Evolutionary conservation across 257 asterid species (phyloP).

Genomic region (Solanum gandarillasii): DNA sequence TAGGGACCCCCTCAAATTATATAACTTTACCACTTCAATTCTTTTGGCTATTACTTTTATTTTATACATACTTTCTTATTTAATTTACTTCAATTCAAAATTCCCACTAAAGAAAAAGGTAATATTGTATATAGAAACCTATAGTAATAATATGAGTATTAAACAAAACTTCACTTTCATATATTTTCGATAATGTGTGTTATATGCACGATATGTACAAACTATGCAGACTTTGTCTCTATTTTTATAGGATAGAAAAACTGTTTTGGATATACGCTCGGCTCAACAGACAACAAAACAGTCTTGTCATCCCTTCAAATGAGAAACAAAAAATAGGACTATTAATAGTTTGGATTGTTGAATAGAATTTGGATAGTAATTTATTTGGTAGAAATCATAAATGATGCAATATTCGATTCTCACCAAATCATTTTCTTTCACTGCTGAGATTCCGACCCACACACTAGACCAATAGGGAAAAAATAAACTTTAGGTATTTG

Average conservation of each 20-base stretch:
- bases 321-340: background rate
- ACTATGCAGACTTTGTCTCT: background rate
- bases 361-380: background rate
- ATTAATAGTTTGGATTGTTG: background rate
- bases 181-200: background rate
- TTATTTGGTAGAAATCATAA: background rate
- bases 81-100: background rate
- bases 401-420: background rate
- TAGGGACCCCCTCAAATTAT: background rate
- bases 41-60: background rate
- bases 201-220: background rate
- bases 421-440: background rate
- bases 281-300: background rate
- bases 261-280: background rate
- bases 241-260: background rate
- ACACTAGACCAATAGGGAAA: background rate
- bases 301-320: background rate
- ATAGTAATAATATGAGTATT: background rate
- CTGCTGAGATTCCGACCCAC: background rate
- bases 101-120: background rate
- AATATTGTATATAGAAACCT: background rate
- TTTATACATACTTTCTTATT: background rate
- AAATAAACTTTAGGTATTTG: background rate
- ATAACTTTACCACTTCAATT: background rate
- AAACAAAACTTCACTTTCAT: background rate